These are phyloP conservation scores for Quercus cerris DNA, from an alignment of 306 rosid genomes.

Conservation along the genomic window DNA sequence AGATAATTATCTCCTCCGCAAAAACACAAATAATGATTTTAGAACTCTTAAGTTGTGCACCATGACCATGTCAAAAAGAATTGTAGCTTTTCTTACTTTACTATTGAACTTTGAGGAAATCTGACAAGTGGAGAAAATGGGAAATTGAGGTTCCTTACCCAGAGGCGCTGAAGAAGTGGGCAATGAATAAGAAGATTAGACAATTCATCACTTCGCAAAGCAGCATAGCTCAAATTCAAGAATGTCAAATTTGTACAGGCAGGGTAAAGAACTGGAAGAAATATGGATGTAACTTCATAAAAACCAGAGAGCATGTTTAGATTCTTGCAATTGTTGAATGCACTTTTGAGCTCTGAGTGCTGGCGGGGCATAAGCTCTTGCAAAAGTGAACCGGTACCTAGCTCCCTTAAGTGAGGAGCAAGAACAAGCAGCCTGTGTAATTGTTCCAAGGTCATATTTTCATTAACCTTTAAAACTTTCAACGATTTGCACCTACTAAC, in stretches of 20 bases:
- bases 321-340: conserved; percentile 56
- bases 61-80: background rate
- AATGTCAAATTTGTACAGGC: conserved; percentile 62
- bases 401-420: conserved; percentile 63
- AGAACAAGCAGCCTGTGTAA: conserved; percentile 49
- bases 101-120: conserved; percentile 1
- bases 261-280: conserved; percentile 65
- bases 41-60: background rate
- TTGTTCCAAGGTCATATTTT: conserved; percentile 56
- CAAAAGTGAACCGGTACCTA: conserved; percentile 68
- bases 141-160: conserved; percentile 44
- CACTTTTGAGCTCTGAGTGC: conserved; percentile 53
- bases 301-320: conserved; percentile 77
- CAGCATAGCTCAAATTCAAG: conserved; percentile 72
- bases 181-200: conserved; percentile 65
- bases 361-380: conserved; percentile 56
- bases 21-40: background rate
- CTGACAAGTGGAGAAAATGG: conserved; percentile 8
- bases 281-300: conserved; percentile 47
- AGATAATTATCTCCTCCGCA: background rate
- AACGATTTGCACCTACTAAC: conserved; percentile 68
- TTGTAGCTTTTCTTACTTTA: background rate
- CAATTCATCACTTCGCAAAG: conserved; percentile 53
- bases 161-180: conserved; percentile 59
- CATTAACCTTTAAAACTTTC: conserved; percentile 68